phyloP scores from a whole-genome alignment of 306 rosid species.

The Gastrolobium villosum region DNA sequence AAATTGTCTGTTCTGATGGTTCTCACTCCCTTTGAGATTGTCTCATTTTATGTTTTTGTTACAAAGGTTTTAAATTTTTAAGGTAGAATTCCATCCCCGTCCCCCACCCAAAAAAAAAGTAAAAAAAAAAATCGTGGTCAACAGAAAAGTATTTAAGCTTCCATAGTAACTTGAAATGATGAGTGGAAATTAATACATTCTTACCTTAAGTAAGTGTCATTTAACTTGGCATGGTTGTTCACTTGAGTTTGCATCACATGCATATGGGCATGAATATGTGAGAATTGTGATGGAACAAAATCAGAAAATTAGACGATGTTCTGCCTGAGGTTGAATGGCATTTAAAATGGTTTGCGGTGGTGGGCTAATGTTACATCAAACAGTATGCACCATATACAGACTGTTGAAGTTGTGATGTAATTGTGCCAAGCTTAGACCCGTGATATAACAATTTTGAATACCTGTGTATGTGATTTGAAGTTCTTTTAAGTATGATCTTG shows the following conservation, averaged over 20 bases:
- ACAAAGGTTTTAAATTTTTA: conserved; percentile 4
- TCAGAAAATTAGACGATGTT: background rate
- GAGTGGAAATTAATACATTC: background rate
- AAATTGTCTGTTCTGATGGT: conserved; percentile 8
- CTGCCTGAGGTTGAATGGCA: conserved; percentile 1
- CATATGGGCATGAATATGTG: conserved; percentile 5
- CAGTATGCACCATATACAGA: conserved; percentile 13
- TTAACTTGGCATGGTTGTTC: conserved; percentile 9
- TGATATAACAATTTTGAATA: conserved; percentile 1
- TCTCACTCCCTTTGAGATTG: conserved; percentile 13
- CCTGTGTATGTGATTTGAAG: conserved; percentile 13
- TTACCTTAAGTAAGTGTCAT: background rate
- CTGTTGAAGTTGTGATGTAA: conserved; percentile 17
- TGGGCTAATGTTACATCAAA: conserved; percentile 2
- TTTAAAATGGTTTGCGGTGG: conserved; percentile 24
- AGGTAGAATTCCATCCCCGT: conserved; percentile 2
- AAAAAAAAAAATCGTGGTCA: background rate
- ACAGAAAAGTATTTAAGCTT: background rate
- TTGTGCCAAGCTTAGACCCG: background rate
- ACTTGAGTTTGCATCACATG: conserved; percentile 32
- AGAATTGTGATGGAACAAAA: background rate
- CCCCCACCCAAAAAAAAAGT: background rate
- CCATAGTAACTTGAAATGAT: conserved; percentile 10
- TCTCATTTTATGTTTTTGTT: no score
- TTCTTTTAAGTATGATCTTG: conserved; percentile 27